These are phyloP conservation scores for Chaetomium tenue DNA, from an alignment of 495 filamentous ascomycete genomes.

Conservation along the genomic window DNA sequence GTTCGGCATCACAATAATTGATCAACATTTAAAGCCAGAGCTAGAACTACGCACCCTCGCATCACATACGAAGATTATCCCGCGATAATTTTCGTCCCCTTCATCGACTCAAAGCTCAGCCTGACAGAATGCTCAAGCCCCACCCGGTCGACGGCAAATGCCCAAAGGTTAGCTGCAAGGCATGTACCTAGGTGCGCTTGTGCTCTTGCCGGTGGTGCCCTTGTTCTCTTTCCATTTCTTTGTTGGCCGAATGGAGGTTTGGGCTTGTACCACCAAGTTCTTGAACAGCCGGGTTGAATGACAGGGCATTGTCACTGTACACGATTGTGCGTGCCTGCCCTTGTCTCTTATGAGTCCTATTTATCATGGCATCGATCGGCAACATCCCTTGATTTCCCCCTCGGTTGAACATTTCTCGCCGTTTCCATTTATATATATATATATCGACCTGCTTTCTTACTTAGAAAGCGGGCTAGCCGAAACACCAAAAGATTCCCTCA, in stretches of 20 bases:
- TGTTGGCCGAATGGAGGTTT: background rate
- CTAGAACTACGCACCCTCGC: too few relatives aligned
- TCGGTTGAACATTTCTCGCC: background rate
- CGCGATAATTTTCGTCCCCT: too few relatives aligned
- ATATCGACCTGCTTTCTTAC: background rate
- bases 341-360: background rate
- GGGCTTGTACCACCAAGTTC: background rate
- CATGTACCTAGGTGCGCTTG: too few relatives aligned
- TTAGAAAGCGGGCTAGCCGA: background rate
- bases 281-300: background rate
- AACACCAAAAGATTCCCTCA: background rate
- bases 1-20: too few relatives aligned
- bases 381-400: background rate
- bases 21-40: too few relatives aligned
- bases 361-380: background rate
- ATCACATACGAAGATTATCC: too few relatives aligned
- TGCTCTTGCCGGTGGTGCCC: too few relatives aligned
- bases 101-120: too few relatives aligned
- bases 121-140: too few relatives aligned
- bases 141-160: too few relatives aligned
- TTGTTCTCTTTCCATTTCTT: background rate
- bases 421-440: background rate
- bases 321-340: background rate
- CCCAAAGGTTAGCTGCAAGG: too few relatives aligned
- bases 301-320: background rate